These are phyloP conservation scores for Plenodomus lindquistii DNA, from an alignment of 2,329 filamentous ascomycete genomes.

Conservation along the genomic window DNA sequence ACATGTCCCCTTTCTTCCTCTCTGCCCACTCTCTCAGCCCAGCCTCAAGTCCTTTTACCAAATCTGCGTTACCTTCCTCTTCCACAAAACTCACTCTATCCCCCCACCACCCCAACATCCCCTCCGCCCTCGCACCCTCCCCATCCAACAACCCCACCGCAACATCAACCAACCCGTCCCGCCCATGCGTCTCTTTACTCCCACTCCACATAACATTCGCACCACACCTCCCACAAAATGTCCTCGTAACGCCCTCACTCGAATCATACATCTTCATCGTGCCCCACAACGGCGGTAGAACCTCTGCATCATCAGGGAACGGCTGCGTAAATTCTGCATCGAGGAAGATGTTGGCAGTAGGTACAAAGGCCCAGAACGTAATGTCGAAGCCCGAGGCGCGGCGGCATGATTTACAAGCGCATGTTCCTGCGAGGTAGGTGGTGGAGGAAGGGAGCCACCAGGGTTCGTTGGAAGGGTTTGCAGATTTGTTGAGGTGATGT, in stretches of 20 bases:
- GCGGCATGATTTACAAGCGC: slow-evolving; percentile 55
- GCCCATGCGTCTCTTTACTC: slow-evolving; percentile 34
- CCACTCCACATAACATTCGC: slow-evolving; percentile 52
- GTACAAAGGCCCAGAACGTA: slow-evolving; percentile 53
- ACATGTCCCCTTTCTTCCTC: slow-evolving; percentile 8
- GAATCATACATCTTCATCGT: slow-evolving; percentile 50
- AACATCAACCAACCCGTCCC: slow-evolving; percentile 50
- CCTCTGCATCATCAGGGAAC: slow-evolving; percentile 10
- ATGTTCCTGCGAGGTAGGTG: slow-evolving; percentile 45
- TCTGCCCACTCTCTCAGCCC: slow-evolving; percentile 29
- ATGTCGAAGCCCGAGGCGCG: slow-evolving; percentile 49
- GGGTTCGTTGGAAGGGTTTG: slow-evolving; percentile 16
- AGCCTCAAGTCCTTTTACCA: slow-evolving; percentile 42
- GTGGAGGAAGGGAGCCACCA: slow-evolving; percentile 39
- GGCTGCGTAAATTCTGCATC: slow-evolving; percentile 21
- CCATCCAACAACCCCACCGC: slow-evolving; percentile 52
- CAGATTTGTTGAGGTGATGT: slow-evolving; percentile 10
- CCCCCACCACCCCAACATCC: slow-evolving; percentile 47
- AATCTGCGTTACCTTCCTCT: slow-evolving; percentile 42
- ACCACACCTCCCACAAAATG: slow-evolving; percentile 54
- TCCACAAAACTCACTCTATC: slow-evolving; percentile 41
- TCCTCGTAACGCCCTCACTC: slow-evolving; percentile 51
- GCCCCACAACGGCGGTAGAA: slow-evolving; percentile 31
- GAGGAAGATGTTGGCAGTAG: slow-evolving; percentile 45
- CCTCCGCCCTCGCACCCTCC: slow-evolving; percentile 52